phyloP scores from a whole-genome alignment of 164 flowering plant genomes.

The Vitis labrusca region DNA sequence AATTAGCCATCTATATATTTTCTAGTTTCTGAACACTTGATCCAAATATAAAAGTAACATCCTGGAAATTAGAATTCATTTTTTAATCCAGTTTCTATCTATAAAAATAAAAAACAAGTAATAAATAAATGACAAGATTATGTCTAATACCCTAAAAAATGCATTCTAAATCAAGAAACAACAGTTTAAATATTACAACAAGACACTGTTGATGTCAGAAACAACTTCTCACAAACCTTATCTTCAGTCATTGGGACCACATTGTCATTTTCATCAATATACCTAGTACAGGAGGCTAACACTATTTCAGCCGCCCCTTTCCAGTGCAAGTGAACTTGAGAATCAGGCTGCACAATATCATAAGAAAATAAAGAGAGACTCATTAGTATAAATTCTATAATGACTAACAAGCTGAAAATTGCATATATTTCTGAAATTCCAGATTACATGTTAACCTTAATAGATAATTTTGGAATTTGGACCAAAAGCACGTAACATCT shows the following conservation, averaged over 20 bases:
- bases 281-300: slow-evolving; percentile 60
- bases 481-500: too few relatives aligned
- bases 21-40: too few relatives aligned
- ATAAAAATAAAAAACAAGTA: not conserved
- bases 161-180: too few relatives aligned
- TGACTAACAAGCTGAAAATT: not conserved
- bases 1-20: too few relatives aligned
- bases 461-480: too few relatives aligned
- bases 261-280: slow-evolving; percentile 46
- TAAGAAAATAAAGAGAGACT: not conserved
- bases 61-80: not conserved
- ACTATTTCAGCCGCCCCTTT: slow-evolving; percentile 98
- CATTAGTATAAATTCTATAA: too few relatives aligned
- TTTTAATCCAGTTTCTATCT: too few relatives aligned
- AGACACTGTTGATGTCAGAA: not conserved
- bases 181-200: not conserved
- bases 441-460: not conserved
- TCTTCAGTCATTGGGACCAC: slow-evolving; percentile 46
- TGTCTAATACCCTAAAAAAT: too few relatives aligned
- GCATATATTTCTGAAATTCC: not conserved
- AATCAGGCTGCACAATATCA: slow-evolving; percentile 51
- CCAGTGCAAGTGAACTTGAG: slow-evolving; percentile 84
- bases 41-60: not conserved
- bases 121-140: too few relatives aligned
- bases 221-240: slow-evolving; percentile 46